Evolutionary conservation across 768 basidiomycete species (phyloP).

Genomic region (Dioszegia hungarica): DNA sequence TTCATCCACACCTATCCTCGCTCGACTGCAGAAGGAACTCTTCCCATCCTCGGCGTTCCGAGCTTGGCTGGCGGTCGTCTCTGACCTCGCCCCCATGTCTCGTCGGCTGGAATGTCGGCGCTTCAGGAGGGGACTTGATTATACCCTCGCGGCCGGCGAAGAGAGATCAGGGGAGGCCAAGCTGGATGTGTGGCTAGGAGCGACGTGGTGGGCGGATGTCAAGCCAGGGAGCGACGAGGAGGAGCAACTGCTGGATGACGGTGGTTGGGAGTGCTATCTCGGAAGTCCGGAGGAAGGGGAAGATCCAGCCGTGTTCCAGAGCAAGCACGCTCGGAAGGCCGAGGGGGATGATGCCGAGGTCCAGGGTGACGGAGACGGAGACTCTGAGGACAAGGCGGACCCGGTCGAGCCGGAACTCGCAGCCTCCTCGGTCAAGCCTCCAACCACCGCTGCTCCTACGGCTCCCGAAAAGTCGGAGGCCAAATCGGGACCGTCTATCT

Average conservation of each 20-base stretch:
- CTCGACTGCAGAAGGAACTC: conserved; percentile 68
- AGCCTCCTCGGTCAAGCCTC: neutral
- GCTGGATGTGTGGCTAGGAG: conserved; percentile 76
- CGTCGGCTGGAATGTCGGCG: conserved; percentile 75
- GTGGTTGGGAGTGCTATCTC: conserved; percentile 98
- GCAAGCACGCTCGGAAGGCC: conserved; percentile 54
- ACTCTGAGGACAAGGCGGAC: conserved; percentile 12
- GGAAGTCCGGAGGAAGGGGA: conserved; percentile 91
- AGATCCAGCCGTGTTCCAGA: conserved; percentile 88
- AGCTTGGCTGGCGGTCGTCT: conserved; percentile 76
- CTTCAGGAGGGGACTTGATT: conserved; percentile 88
- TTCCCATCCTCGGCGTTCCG: conserved; percentile 78
- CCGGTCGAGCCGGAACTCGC: conserved; percentile 6
- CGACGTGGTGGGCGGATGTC: conserved; percentile 61
- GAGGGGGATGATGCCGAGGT: conserved; percentile 21
- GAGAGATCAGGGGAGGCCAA: conserved; percentile 61
- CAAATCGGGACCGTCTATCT: conserved; percentile 20
- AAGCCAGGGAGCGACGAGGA: conserved; percentile 35
- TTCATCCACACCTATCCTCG: conserved; percentile 53
- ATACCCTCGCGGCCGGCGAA: conserved; percentile 70
- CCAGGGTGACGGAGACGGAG: conserved; percentile 17
- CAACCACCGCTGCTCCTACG: neutral
- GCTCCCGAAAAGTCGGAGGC: neutral
- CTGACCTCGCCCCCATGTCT: conserved; percentile 65
- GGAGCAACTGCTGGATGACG: conserved; percentile 52